phyloP scores from a whole-genome alignment of 2,329 filamentous ascomycete genomes.

The Ophioceras dolichostomum region DNA sequence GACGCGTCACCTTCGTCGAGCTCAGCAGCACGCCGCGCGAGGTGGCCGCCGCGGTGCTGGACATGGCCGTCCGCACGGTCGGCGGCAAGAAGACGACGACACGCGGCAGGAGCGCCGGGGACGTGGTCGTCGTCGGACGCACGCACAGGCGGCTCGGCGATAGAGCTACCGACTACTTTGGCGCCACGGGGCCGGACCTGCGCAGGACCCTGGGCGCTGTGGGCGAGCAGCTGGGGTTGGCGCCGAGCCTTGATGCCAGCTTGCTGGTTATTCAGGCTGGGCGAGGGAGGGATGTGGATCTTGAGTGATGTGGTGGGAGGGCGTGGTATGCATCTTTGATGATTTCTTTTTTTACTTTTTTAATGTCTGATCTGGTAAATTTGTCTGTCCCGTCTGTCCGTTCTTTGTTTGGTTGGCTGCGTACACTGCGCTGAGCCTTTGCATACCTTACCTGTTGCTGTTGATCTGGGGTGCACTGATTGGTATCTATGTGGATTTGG shows the following conservation, averaged over 20 bases:
- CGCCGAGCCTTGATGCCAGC: slow-evolving; percentile 49
- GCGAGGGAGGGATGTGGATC: not conserved
- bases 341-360: not conserved
- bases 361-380: not conserved
- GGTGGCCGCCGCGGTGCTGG: slow-evolving; percentile 32
- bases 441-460: not conserved
- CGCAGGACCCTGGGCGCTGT: slow-evolving; percentile 44
- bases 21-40: slow-evolving; percentile 26
- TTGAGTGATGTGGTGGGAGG: not conserved
- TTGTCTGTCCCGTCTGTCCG: not conserved
- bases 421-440: not conserved
- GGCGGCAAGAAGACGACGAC: slow-evolving; percentile 23
- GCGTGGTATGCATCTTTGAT: not conserved
- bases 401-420: not conserved
- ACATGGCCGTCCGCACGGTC: slow-evolving; percentile 45
- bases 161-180: not conserved
- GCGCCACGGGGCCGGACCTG: slow-evolving; percentile 23
- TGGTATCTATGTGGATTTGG: no score
- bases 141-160: slow-evolving; percentile 20
- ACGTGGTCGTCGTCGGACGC: slow-evolving; percentile 57
- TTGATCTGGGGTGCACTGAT: no score
- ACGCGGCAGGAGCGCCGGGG: slow-evolving; percentile 52
- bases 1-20: slow-evolving; percentile 34
- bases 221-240: slow-evolving; percentile 47
- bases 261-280: slow-evolving; percentile 57